Evolutionary conservation across 2,329 filamentous ascomycete species (phyloP).

Genomic region (Hypomyces rosellus): DNA sequence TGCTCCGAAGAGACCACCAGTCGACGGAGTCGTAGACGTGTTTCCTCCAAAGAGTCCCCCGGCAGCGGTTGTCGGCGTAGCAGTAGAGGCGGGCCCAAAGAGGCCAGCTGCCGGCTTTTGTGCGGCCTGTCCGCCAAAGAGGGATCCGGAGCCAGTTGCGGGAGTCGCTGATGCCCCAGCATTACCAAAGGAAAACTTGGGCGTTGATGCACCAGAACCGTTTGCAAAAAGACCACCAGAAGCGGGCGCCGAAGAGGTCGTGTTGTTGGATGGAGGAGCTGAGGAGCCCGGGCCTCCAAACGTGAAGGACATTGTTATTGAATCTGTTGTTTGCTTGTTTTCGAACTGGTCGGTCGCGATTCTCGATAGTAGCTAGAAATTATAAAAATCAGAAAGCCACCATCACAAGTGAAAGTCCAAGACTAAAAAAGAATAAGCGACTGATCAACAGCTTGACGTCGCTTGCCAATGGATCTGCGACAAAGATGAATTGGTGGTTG

Average conservation of each 20-base stretch:
- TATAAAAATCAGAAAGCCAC: slow-evolving; percentile 7
- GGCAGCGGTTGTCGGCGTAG: slow-evolving; percentile 21
- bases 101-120: slow-evolving; percentile 23
- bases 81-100: slow-evolving; percentile 23
- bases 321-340: not conserved
- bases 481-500: not conserved
- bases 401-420: slow-evolving; percentile 2
- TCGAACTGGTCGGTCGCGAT: slow-evolving; percentile 6
- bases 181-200: slow-evolving; percentile 38
- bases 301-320: slow-evolving; percentile 32
- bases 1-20: slow-evolving; percentile 27
- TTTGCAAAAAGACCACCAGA: slow-evolving; percentile 36
- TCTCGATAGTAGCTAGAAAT: not conserved
- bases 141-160: slow-evolving; percentile 20
- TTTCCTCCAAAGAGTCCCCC: slow-evolving; percentile 21
- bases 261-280: slow-evolving; percentile 24
- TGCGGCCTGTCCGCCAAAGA: slow-evolving; percentile 29
- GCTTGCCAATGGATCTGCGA: slow-evolving; percentile 2
- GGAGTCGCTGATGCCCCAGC: slow-evolving; percentile 21
- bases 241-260: slow-evolving; percentile 33
- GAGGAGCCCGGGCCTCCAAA: slow-evolving; percentile 31
- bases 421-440: not conserved
- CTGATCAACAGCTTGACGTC: not conserved
- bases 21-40: slow-evolving; percentile 23
- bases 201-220: slow-evolving; percentile 20